phyloP scores from a whole-genome alignment of 352 stramenopile genomes.

The Lagenidium sp. region DNA sequence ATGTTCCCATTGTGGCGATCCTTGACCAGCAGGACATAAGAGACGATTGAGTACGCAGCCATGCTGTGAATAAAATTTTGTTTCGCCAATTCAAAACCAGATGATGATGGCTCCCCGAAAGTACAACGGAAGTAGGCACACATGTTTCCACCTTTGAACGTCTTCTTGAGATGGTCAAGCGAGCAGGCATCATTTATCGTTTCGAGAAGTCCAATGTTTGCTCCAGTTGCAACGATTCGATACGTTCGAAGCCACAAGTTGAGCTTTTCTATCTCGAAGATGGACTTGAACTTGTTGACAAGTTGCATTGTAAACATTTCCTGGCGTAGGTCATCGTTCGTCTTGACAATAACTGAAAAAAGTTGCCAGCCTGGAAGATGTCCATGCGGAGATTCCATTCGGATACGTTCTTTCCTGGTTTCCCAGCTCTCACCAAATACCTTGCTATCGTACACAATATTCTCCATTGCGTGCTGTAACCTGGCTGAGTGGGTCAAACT shows the following conservation, averaged over 20 bases:
- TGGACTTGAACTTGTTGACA: slow-evolving; percentile 91
- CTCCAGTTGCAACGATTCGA: slow-evolving; percentile 91
- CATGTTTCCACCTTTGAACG: slow-evolving; percentile 82
- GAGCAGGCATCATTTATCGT: slow-evolving; percentile 95
- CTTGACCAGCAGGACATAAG: slow-evolving; percentile 96
- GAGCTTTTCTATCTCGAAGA: slow-evolving; percentile 90
- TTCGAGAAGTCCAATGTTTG: slow-evolving; percentile 92
- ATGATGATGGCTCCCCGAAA: slow-evolving; percentile 31
- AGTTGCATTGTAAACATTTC: slow-evolving; percentile 97
- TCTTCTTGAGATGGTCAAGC: slow-evolving; percentile 95
- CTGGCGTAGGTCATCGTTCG: slow-evolving; percentile 96
- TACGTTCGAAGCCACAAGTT: slow-evolving; percentile 93
- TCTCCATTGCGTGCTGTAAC: slow-evolving; percentile 23
- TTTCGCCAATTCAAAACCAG: slow-evolving; percentile 62
- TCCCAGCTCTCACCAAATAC: slow-evolving; percentile 74
- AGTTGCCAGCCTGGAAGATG: slow-evolving; percentile 84
- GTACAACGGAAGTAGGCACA: slow-evolving; percentile 84
- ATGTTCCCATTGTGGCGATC: slow-evolving; percentile 99
- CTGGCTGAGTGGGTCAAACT: background rate
- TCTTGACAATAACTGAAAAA: slow-evolving; percentile 95
- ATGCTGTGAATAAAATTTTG: slow-evolving; percentile 93
- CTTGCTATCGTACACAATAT: slow-evolving; percentile 73
- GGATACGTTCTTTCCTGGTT: slow-evolving; percentile 46
- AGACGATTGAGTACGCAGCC: slow-evolving; percentile 96
- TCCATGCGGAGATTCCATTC: slow-evolving; percentile 62